phyloP scores from a whole-genome alignment of 2,329 filamentous ascomycete species.

The Penicillium italicum region DNA sequence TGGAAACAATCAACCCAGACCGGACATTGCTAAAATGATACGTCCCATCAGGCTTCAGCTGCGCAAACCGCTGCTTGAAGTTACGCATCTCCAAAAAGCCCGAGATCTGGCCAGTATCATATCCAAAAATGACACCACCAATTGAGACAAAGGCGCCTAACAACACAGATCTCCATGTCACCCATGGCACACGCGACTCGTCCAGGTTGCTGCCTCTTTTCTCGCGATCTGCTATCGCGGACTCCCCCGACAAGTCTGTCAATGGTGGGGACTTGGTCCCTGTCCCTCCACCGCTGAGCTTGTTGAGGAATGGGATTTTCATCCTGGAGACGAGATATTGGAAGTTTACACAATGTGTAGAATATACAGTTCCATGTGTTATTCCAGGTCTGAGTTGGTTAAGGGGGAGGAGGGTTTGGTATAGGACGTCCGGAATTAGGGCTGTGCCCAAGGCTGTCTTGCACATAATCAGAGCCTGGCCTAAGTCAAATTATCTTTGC shows the following conservation, averaged over 20 bases:
- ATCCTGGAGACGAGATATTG: background rate
- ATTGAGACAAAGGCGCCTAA: conserved; percentile 47
- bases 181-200: conserved; percentile 30
- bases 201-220: conserved; percentile 19
- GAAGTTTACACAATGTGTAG: background rate
- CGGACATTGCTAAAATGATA: conserved; percentile 43
- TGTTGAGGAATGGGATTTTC: conserved; percentile 14
- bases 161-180: conserved; percentile 38
- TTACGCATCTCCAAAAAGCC: conserved; percentile 44
- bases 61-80: conserved; percentile 40
- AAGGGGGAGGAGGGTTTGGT: background rate
- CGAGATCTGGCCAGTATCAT: conserved; percentile 46
- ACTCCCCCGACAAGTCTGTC: conserved; percentile 10
- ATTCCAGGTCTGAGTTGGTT: background rate
- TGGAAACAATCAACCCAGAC: conserved; percentile 42
- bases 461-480: background rate
- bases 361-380: background rate
- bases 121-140: conserved; percentile 45
- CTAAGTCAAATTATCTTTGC: background rate
- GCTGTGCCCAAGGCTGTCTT: background rate
- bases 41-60: conserved; percentile 28
- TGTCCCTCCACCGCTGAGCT: background rate
- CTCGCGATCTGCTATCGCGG: conserved; percentile 7
- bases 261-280: conserved; percentile 8
- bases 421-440: background rate